Conservation (phyloP, 495 filamentous ascomycete genomes). For the Neurospora sp. region DNA sequence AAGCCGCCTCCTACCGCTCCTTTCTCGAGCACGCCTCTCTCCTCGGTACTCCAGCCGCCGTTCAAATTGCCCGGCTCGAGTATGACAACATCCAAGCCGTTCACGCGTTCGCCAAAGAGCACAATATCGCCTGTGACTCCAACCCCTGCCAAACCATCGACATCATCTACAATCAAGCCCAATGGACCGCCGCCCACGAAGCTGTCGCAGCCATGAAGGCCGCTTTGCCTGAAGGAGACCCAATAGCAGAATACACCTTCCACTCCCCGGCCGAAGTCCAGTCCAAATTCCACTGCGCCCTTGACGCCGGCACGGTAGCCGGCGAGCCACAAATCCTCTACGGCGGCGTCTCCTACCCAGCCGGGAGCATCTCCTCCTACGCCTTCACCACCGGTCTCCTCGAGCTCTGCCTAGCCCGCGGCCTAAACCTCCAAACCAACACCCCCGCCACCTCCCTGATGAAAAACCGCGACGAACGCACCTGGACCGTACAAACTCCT, state of each 20-base stretch:
- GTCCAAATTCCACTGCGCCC: constrained; percentile 28
- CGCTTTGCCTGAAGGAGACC: constrained; percentile 32
- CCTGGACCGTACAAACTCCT: constrained; percentile 42
- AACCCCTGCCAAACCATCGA: constrained; percentile 45
- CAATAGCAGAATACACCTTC: constrained; percentile 37
- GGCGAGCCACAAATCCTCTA: constrained; percentile 26
- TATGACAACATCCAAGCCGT: constrained; percentile 46
- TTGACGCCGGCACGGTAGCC: constrained; percentile 12
- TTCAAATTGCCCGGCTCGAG: constrained; percentile 47
- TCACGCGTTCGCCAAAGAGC: constrained; percentile 41
- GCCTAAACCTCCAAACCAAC: constrained; percentile 52
- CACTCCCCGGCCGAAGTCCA: constrained; percentile 36
- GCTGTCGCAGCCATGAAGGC: constrained; percentile 36
- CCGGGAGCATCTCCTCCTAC: constrained; percentile 57
- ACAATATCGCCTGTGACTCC: constrained; percentile 43
- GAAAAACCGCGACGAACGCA: constrained; percentile 12
- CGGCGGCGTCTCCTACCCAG: constrained; percentile 48
- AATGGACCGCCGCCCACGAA: constrained; percentile 32
- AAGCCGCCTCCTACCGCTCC: constrained; percentile 49
- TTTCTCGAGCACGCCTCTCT: constrained; percentile 35
- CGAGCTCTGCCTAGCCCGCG: constrained; percentile 38
- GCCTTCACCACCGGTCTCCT: constrained; percentile 52
- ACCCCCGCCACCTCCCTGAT: constrained; percentile 41
- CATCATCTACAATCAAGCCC: constrained; percentile 41
- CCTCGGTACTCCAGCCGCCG: constrained; percentile 34